Evolutionary conservation across 805 yeast species (phyloP).

Genomic region (Sugiyamaella marilandica): DNA sequence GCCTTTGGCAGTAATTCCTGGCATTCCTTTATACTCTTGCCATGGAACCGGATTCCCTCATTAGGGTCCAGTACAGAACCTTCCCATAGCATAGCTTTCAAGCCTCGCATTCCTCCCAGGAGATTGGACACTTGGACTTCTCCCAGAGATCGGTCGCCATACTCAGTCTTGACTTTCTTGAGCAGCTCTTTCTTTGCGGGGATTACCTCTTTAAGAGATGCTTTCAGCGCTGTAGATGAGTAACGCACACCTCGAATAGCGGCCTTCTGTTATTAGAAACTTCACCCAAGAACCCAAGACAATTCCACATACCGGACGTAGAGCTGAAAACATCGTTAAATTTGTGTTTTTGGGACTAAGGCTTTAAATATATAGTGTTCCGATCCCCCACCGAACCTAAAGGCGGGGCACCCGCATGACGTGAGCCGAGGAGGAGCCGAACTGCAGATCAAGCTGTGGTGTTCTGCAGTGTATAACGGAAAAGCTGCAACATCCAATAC

Average conservation of each 20-base stretch:
- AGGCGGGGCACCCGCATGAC: neutral
- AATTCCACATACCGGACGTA: neutral
- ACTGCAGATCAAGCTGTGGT: no score
- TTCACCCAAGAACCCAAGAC: neutral
- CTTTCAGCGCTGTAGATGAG: slow-evolving; percentile 28
- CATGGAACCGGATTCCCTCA: slow-evolving; percentile 75
- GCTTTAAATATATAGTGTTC: neutral
- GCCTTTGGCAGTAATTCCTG: slow-evolving; percentile 60
- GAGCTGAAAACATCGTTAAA: neutral
- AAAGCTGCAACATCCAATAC: no score
- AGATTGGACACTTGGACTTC: slow-evolving; percentile 42
- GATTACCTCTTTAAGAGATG: slow-evolving; percentile 35
- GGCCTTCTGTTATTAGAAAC: neutral
- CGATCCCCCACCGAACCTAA: neutral
- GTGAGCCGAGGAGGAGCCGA: no score
- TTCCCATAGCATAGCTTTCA: slow-evolving; percentile 72
- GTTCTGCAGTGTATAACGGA: no score
- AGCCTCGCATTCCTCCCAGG: slow-evolving; percentile 77
- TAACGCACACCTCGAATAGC: slow-evolving; percentile 13
- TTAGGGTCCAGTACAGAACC: slow-evolving; percentile 72
- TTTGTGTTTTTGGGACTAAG: neutral
- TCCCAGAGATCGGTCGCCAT: slow-evolving; percentile 39
- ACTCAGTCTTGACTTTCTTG: slow-evolving; percentile 37
- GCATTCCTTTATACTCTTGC: slow-evolving; percentile 67
- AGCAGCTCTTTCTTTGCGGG: slow-evolving; percentile 43